Evolutionary conservation across 1,284 basidiomycete genomes (phyloP), one percentile per base, ranked within the genome.

Genomic region (Pisolithus thermaeus): DNA sequence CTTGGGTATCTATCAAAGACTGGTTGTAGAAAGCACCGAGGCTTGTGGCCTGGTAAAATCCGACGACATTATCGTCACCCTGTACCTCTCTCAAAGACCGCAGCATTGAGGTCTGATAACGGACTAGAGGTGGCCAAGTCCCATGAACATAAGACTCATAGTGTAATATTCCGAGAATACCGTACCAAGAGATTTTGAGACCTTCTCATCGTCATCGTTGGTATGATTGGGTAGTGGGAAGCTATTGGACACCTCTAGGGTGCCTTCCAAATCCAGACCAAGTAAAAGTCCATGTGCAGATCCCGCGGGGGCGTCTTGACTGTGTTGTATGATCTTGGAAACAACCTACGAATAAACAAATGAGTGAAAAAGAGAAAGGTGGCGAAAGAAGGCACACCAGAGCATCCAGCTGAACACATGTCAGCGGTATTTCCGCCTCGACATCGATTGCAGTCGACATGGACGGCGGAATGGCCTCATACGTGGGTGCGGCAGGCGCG

Each of bases 1-100:
- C 84, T 67, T 97, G 89, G 14, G 92, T 89, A 56, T 97, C 92
- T 47, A 98, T 78, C 45, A 97, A 73, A n/a, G 83, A 82, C 65
- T 93, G 90, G 62, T 86, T 90, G 71, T 92, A 87, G 71, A 96
- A 97, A n/a, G 92, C 92, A 38, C 93, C 92, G 49, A 92, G 78
- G 18, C 86, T 83, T 44, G 87, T 92, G 44, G 88, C 89, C 69
- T 97, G 92, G 77, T 99, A 99, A 71, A 97, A 93, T 42, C 97
- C 97, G 52, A 99, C 91, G 46, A 97, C 83, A 61, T 90, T 93
- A 68, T 96, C 94, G 64, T 97, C 95, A 50, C 89, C 85, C 67
- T 93, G 90, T 54, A 98, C 92, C 67, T 97, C 92, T 63, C 90
- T 87, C 64, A 96, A 73, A 39, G 91, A 86, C 50, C 87, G 83